Evolutionary conservation across 805 yeast genomes (phyloP), one percentile per base, ranked within the genome.

Genomic region (Monosporozyma siamensis): DNA sequence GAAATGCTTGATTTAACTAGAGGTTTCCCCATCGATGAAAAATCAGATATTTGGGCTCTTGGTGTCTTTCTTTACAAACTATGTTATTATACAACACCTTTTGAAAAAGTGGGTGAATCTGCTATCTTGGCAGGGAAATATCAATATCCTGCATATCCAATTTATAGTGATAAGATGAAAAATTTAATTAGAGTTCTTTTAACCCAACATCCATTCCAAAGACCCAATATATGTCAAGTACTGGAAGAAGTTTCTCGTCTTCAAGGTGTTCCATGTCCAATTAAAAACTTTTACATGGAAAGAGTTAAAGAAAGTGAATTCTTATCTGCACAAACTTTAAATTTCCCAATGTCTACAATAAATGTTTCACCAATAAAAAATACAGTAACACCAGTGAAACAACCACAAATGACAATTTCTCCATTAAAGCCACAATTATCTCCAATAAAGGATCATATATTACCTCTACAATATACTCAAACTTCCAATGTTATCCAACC

Each of bases 21-120:
- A 47, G 78, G 84, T 3, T 72, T 74, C 44, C 81, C 90, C 7
- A 77, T 84, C 40, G 84, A 83, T 60, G 92, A 84, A 56, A 84
- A 84, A 58, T 76, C 86, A 42, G 95, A 84, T 59, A 74, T 84
- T 12, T 84, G 95, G 95, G 95, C 95, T 0, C 60, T 84, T 25
- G 95, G 95, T 10, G 75, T 83, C 20, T 82, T 83, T 51, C 62
- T 84, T 34, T 84, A 83, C 65, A 84, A 84, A 56, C 56, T 84
- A 39, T 82, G 92, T 54, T 84, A 81, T 59, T 84, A 81, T 52
- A 82, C 83, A 1, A 84, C 95, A 0, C 95, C 95, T 0, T 84
- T 84, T 55, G 95, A 84, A 59, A 66, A 63, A 25, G 70, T 70
- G 21, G 80, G 79, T 18, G 89, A 84, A 51, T 54, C 66, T 34